Base-by-base conservation (phyloP, 2,329 filamentous ascomycete species). In the Neopestalotiopsis rosae region DNA sequence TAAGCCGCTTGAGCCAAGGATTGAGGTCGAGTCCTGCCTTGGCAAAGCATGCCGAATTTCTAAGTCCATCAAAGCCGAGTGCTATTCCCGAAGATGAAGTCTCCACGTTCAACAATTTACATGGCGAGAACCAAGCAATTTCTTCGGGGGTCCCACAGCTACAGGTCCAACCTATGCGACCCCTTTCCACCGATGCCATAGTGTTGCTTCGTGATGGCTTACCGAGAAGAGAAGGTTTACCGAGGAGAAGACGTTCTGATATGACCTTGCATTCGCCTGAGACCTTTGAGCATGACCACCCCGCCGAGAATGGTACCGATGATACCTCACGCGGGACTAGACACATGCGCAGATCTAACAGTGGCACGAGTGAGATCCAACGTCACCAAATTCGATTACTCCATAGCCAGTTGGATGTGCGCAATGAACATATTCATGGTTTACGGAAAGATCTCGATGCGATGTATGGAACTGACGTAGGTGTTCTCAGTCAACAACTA, bases 331-430 rank as follows among this genome's bases (percentile, higher is more conserved):
- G n/a, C 4, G 45, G 14, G n/a, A n/a, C n/a, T 32, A 20, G 67
- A 24, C 24, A 68, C 42, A 17, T n/a, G 66, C 13, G 62, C 12
- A 59, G 20, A 13, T n/a, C 65, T 20, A 59, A 73, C 74, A 45
- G 72, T 74, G 34, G 69, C 74, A 12, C 69, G 2, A 80, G 75
- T 38, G 77, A 79, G 1, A 69, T 80, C 3, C 77, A 89, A 3
- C 83, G 88, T 72, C 76, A 78, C 0, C 86, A 87, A 71, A 84
- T 89, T 14, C 81, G 83, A 17, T 81, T 72, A 28, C 80, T 91
- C 7, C 85, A 87, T 71, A 79, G 77, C 2, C 83, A 85, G 57
- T 74, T 90, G 1, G 80, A 82, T 6, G 71, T 72, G 9, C 84
- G 83, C 65, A 80, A 75, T 1, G 86, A 88, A 66, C 86, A 89